Base-by-base conservation (phyloP, 179 eudicot genomes). In the Amaranthus tricolor region DNA sequence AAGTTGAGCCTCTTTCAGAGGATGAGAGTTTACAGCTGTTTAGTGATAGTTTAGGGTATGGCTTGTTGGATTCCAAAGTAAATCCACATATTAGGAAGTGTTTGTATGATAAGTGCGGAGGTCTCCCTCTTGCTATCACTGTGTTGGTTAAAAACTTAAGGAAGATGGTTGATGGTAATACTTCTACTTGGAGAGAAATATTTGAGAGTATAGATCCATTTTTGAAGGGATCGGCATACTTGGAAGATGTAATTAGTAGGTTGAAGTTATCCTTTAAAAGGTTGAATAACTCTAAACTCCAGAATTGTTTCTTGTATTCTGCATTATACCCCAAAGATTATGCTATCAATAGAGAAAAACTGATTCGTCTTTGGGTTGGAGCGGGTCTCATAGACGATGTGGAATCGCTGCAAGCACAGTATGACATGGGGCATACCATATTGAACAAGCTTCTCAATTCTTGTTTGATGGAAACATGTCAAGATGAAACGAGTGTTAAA, bases 111-210 rank as follows among this genome's bases (percentile, higher is more conserved):
- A 9, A 70, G n/a, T 70, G 70, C 45, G 75, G 57, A 19, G 80
- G 80, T 47, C 57, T 77, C 48, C 80, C 80, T 5, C 75, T 70
- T 62, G 75, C 80, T 70, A 53, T 77, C 14, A 45, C 54, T 20
- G 47, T 5, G 5, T 52, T 71, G 64, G 80, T 70, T 13, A 54
- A 45, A 10, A 55, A 55, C 49, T 45, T 70, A 65, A 61, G 15
- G 2, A 45, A 51, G 45, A 20, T 40, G 40, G 51, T 8, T 76
- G 56, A 76, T 59, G 65, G 5, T 63, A 12, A 40, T 61, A 0
- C 24, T 19, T 66, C 50, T 61, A 62, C 19, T 5, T 51, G 74
- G 74, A 60, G 60, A 17, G 49, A 69, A 68, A 15, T 61, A 45
- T 19, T 74, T 15, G 45, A 55, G 31, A 19, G 56, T 44, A 15